Evolutionary conservation across 352 stramenopile genomes (phyloP).

Genomic region (Phytophthora kernoviae): DNA sequence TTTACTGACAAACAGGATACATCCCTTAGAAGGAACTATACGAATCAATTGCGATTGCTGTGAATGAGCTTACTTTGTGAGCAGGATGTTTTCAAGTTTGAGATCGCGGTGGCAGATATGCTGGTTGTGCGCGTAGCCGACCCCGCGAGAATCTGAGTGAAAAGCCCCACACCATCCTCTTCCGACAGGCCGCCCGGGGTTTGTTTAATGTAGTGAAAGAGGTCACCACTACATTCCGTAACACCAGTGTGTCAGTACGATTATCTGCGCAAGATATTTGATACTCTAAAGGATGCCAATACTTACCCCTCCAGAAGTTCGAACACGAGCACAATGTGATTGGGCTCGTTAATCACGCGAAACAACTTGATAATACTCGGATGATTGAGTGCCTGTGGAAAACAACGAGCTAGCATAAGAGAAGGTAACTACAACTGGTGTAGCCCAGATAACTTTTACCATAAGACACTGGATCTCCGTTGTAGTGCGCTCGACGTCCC

Average conservation of each 20-base stretch:
- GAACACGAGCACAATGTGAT: slow-evolving; percentile 88
- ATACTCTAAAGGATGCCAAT: not conserved
- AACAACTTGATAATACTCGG: slow-evolving; percentile 89
- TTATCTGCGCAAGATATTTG: not conserved
- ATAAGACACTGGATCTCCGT: slow-evolving; percentile 89
- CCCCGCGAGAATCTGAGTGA: slow-evolving; percentile 81
- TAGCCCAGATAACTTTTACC: slow-evolving; percentile 21
- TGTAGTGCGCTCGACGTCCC: slow-evolving; percentile 85
- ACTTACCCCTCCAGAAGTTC: slow-evolving; percentile 82
- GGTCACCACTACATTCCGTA: slow-evolving; percentile 52
- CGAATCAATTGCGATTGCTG: not conserved
- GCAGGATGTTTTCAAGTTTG: slow-evolving; percentile 89
- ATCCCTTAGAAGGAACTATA: not conserved
- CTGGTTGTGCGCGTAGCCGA: slow-evolving; percentile 89
- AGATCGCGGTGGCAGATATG: slow-evolving; percentile 91
- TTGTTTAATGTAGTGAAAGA: slow-evolving; percentile 86
- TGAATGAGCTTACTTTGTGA: slow-evolving; percentile 57
- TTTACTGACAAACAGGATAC: slow-evolving; percentile 46
- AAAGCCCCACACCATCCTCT: slow-evolving; percentile 64
- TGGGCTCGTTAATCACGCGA: slow-evolving; percentile 83
- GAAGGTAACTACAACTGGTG: not conserved
- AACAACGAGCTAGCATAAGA: slow-evolving; percentile 2
- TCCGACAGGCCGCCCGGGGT: slow-evolving; percentile 58
- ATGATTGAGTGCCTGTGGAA: slow-evolving; percentile 76
- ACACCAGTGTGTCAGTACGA: not conserved